Evolutionary conservation across 2,329 filamentous ascomycete species (phyloP).

Genomic region (Arthrobotrys megalospora): DNA sequence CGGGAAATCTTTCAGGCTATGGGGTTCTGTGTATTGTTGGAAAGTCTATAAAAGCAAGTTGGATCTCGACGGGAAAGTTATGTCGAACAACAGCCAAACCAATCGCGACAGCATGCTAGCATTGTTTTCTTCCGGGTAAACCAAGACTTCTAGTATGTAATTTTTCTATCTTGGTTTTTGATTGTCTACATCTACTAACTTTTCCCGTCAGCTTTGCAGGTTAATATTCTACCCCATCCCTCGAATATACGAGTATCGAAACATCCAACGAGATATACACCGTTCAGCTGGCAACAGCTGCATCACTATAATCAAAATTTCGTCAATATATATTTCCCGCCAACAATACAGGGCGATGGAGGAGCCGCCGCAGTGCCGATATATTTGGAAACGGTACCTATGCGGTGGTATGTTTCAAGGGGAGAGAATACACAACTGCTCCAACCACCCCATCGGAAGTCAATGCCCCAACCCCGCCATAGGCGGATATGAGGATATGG

Average conservation of each 20-base stretch:
- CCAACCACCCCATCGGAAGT: not conserved
- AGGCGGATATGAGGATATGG: not conserved
- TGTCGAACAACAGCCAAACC: not conserved
- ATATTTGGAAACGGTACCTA: slow-evolving; percentile 21
- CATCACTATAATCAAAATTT: slow-evolving; percentile 9
- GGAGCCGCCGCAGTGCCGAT: slow-evolving; percentile 16
- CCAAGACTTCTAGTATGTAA: not conserved
- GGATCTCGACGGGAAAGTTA: not conserved
- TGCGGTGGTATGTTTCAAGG: slow-evolving; percentile 34
- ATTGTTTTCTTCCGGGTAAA: not conserved
- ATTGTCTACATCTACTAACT: not conserved
- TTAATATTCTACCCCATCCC: not conserved
- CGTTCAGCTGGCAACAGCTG: slow-evolving; percentile 22
- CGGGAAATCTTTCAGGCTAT: slow-evolving; percentile 32
- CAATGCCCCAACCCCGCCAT: not conserved
- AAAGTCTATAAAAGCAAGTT: slow-evolving; percentile 33
- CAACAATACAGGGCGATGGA: not conserved
- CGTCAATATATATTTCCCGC: not conserved
- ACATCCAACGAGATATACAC: too few species aligned
- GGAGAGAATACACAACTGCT: slow-evolving; percentile 27
- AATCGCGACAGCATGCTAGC: slow-evolving; percentile 11
- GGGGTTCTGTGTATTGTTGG: not conserved
- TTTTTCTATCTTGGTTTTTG: not conserved
- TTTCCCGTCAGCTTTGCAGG: not conserved
- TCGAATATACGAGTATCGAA: not conserved